Evolutionary conservation across 1,284 basidiomycete genomes (phyloP).

Genomic region (Sporisorium exsertum): DNA sequence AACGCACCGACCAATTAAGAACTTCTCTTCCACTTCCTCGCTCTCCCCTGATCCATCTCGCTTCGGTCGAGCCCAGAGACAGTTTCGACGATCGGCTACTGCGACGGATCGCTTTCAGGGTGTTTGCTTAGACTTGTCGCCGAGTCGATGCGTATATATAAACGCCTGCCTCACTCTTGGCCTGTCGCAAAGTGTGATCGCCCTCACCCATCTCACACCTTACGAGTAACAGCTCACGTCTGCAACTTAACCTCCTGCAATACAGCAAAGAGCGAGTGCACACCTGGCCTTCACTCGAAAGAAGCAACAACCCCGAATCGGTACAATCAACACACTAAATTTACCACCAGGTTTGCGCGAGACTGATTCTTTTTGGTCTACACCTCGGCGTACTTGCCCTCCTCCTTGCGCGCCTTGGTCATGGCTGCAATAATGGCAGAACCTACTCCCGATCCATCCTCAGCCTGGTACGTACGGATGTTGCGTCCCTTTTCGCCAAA

Average conservation of each 20-base stretch:
- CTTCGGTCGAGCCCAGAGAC: neutral
- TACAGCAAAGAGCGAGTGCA: neutral
- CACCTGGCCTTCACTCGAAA: neutral
- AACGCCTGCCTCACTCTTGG: too few species aligned
- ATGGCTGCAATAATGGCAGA: slow-evolving; percentile 67
- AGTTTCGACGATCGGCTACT: neutral
- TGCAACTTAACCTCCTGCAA: too few species aligned
- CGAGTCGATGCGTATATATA: too few species aligned
- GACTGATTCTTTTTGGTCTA: slow-evolving; percentile 8
- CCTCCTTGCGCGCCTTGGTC: slow-evolving; percentile 61
- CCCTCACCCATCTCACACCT: too few species aligned
- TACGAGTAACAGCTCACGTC: neutral
- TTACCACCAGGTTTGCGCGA: neutral
- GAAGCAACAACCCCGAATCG: neutral
- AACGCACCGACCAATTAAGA: slow-evolving; percentile 6
- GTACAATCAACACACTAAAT: neutral
- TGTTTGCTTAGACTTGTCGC: too few species aligned
- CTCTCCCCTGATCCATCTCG: too few species aligned
- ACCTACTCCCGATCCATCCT: slow-evolving; percentile 67
- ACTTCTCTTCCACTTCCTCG: neutral
- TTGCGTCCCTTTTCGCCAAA: slow-evolving; percentile 64
- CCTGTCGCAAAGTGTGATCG: too few species aligned
- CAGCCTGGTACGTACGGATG: slow-evolving; percentile 64
- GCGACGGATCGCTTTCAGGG: neutral
- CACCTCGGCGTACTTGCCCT: slow-evolving; percentile 55